These are phyloP conservation scores for Xylaria palmicola DNA, from an alignment of 495 filamentous ascomycete genomes.

Conservation along the genomic window DNA sequence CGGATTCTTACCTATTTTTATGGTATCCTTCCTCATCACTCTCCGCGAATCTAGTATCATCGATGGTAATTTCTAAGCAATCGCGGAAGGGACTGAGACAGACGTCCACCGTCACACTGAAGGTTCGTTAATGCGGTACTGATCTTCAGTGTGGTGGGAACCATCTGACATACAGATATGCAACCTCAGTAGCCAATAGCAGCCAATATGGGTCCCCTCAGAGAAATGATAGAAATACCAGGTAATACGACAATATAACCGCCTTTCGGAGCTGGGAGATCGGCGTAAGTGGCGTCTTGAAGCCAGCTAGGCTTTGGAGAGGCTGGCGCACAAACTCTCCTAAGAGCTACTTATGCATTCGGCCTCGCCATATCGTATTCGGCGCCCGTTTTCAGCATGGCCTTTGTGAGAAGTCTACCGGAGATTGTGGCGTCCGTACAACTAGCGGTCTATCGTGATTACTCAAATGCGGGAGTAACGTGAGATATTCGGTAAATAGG, in stretches of 20 bases:
- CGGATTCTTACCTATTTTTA: not conserved
- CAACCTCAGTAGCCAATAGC: not conserved
- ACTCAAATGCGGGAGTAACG: not conserved
- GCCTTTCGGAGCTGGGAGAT: not conserved
- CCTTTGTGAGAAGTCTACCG: not conserved
- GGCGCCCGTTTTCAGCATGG: not conserved
- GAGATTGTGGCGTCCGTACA: too few species aligned
- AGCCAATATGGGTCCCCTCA: not conserved
- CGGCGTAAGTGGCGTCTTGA: not conserved
- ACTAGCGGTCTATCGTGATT: not conserved
- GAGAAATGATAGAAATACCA: not conserved
- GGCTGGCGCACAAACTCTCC: not conserved
- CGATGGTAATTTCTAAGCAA: not conserved
- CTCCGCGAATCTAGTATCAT: not conserved
- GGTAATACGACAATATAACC: not conserved
- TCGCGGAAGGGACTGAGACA: not conserved
- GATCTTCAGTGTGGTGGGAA: not conserved
- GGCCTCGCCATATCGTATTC: not conserved
- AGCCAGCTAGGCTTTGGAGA: not conserved
- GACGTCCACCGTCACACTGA: constrained; percentile 1
- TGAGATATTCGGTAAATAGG: not conserved
- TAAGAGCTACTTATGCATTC: not conserved
- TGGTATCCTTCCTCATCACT: not conserved
- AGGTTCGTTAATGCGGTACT: not conserved
- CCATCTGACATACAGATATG: constrained; percentile 14